Percentiles rank a stretch among this genome's conserved stretches.
Conservation (phyloP, 805 yeast genomes). For the Starmerella powellii region DNA sequence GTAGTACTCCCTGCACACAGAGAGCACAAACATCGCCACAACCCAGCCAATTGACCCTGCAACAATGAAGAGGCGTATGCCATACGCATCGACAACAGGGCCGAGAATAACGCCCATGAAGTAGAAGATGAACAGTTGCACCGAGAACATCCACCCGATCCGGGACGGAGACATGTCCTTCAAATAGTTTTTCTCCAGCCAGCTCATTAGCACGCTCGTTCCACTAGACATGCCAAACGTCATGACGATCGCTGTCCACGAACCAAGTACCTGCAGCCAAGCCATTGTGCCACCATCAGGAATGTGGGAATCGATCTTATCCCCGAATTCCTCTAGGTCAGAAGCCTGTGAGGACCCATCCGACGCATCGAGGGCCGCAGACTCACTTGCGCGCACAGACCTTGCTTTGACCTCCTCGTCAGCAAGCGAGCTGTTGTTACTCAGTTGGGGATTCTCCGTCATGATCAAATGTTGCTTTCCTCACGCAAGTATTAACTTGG, state of each 20-base stretch:
- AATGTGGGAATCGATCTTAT: conserved; percentile 15
- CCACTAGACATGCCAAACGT: conserved; percentile 57
- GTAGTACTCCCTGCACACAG: conserved; percentile 39
- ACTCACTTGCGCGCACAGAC: not conserved
- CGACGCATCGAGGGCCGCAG: not conserved
- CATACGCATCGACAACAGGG: conserved; percentile 48
- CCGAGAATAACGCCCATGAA: conserved; percentile 39
- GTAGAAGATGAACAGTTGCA: conserved; percentile 30
- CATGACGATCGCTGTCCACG: conserved; percentile 45
- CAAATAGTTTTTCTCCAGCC: conserved; percentile 42
- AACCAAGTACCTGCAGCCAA: conserved; percentile 44
- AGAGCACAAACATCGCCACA: conserved; percentile 41
- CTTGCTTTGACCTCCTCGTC: not conserved
- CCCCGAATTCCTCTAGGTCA: conserved; percentile 13
- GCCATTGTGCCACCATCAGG: conserved; percentile 49
- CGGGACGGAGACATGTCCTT: conserved; percentile 32
- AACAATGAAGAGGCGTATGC: conserved; percentile 37
- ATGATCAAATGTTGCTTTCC: conserved; percentile 12
- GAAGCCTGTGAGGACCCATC: not conserved
- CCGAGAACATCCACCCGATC: conserved; percentile 58
- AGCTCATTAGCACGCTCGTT: conserved; percentile 56
- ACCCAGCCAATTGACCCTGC: conserved; percentile 37
- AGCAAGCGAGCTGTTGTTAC: not conserved
- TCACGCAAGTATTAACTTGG: conserved; percentile 22
- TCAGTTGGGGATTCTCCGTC: not conserved